These are phyloP conservation scores for Rutstroemia sydowiana DNA, from an alignment of 2,329 filamentous ascomycete species.

Conservation along the genomic window DNA sequence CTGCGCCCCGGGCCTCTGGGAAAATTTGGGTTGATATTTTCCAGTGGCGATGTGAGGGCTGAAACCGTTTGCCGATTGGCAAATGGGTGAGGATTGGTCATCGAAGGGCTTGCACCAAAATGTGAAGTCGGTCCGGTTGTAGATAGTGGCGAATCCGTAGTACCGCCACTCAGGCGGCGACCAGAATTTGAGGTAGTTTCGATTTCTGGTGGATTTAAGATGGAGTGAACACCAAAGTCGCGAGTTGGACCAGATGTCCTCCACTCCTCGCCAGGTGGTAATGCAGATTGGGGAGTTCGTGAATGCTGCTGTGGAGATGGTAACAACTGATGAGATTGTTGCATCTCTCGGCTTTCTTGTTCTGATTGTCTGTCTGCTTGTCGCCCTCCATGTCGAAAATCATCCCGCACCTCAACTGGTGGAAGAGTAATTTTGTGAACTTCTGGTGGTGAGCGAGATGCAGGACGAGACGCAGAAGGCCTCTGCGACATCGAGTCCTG, in stretches of 20 bases:
- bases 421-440: conserved; percentile 28
- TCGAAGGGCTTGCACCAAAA: conserved; percentile 23
- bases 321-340: conserved; percentile 15
- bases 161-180: conserved; percentile 19
- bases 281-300: conserved; percentile 14
- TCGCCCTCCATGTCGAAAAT: conserved; percentile 20
- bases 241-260: conserved; percentile 22
- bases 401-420: conserved; percentile 30
- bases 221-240: conserved; percentile 31
- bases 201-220: conserved; percentile 31
- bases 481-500: conserved; percentile 59
- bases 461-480: conserved; percentile 48
- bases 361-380: conserved; percentile 22
- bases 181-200: conserved; percentile 15
- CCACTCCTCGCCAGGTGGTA: conserved; percentile 20
- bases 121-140: conserved; percentile 14
- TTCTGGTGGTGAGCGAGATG: conserved; percentile 38
- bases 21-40: conserved; percentile 24
- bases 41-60: conserved; percentile 18
- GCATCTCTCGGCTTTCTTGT: conserved; percentile 17
- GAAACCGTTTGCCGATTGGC: conserved; percentile 15
- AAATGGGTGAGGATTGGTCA: conserved; percentile 17
- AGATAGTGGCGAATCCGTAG: conserved; percentile 21
- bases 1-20: conserved; percentile 15
- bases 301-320: conserved; percentile 19